Base-by-base conservation (phyloP, 345 rosid species). In the Litchi chinensis region DNA sequence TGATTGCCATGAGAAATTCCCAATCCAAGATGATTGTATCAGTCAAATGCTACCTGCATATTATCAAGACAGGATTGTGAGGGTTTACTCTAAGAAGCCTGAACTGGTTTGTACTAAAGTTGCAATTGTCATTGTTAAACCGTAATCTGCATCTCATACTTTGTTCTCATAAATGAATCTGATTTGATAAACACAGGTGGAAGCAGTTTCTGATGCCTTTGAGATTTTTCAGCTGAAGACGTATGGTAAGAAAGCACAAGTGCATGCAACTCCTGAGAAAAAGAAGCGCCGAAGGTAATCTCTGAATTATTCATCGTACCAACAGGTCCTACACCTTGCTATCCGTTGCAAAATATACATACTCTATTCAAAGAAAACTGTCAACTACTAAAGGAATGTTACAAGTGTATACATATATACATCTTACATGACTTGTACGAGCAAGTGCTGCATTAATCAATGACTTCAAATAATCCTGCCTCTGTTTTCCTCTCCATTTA, bases 21-120 rank as follows among this genome's bases (percentile, higher is more conserved):
- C 70, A n/a, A 82, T 87, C 60, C 65, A 7, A 19, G 85, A 84
- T 44, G 73, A 80, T 57, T 74, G 60, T 40, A 75, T 87, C 67
- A 89, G 90, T 78, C 89, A 89, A 71, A 78, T 89, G 88, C 71
- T 89, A 76, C 92, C 92, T 26, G 76, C 81, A 75, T 84, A 46
- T 77, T 79, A 15, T 72, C 85, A 82, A 73, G 92, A 89, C 63
- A 86, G 15, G 87, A 80, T 87, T 28, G 92, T 89, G 75, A 83
- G 92, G 82, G 92, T 86, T 75, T 89, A 84, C 82, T 78, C 90
- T 8, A 89, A 87, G 82, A 87, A 89, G 74, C 86, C 90, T 67
- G 83, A 86, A 67, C 89, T 87, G 92, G 92, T 86, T 19, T 12
- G 84, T 76, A 65, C 63, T 37, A 63, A 76, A n/a, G 13, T 37